These are phyloP conservation scores for Bolboschoenus planiculmis DNA, from an alignment of 176 grass and related monocot species.

Conservation along the genomic window DNA sequence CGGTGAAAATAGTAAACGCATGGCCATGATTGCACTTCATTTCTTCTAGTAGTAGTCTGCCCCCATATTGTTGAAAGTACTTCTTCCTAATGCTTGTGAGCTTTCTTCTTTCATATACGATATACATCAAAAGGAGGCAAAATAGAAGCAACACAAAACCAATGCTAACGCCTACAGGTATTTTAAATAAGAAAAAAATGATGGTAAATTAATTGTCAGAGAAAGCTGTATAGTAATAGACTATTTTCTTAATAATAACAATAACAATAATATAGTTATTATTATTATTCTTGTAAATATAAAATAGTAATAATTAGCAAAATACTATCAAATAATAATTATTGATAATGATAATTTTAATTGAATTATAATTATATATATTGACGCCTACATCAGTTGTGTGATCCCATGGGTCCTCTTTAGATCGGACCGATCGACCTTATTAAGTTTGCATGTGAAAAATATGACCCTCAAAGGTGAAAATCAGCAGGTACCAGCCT, in stretches of 20 bases:
- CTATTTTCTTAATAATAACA: neutral
- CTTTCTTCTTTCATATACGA: neutral
- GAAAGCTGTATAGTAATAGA: neutral
- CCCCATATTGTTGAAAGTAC: neutral
- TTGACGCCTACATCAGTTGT: too few relatives aligned
- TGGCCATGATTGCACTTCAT: neutral
- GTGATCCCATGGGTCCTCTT: too few relatives aligned
- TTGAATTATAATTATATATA: too few relatives aligned
- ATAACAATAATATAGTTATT: neutral
- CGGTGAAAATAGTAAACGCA: neutral
- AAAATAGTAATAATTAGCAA: neutral
- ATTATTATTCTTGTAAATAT: neutral
- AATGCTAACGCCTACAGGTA: neutral
- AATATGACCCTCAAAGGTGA: too few relatives aligned
- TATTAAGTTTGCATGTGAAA: too few relatives aligned
- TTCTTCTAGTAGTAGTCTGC: neutral
- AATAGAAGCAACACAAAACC: neutral
- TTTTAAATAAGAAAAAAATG: neutral
- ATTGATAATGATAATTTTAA: too few relatives aligned
- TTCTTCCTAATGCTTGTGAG: neutral
- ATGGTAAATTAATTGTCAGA: neutral
- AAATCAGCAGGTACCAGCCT: too few relatives aligned
- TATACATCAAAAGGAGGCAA: neutral
- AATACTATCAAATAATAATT: too few relatives aligned
- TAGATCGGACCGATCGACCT: too few relatives aligned